phyloP scores from a whole-genome alignment of 148 eudicot genomes.

The Rhododendron ferrugineum region DNA sequence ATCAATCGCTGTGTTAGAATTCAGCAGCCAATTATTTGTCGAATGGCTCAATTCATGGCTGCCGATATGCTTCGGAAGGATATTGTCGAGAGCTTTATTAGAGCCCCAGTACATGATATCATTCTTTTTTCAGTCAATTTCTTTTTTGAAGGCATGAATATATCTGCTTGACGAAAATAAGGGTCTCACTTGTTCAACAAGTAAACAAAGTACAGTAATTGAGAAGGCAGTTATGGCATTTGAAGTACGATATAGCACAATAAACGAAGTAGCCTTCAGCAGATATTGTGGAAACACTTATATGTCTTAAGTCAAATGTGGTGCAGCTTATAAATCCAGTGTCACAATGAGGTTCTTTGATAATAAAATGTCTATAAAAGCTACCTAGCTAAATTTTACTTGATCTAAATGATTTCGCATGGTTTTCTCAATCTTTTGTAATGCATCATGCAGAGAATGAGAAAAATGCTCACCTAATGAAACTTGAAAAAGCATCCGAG shows the following conservation, averaged over 20 bases:
- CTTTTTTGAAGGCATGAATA: neutral
- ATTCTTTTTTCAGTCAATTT: neutral
- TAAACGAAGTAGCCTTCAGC: neutral
- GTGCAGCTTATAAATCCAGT: neutral
- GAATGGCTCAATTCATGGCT: neutral
- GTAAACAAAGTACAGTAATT: neutral
- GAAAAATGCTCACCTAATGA: slow-evolving; percentile 35
- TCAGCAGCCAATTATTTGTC: neutral
- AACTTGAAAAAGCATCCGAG: slow-evolving; percentile 28
- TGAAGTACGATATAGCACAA: neutral
- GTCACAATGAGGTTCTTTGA: neutral
- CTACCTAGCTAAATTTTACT: neutral
- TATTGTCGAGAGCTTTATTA: neutral
- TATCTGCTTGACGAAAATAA: neutral
- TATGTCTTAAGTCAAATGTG: neutral
- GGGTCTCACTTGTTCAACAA: neutral
- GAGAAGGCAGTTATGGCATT: neutral
- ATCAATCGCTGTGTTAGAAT: neutral
- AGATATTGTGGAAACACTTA: neutral
- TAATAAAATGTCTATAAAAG: neutral
- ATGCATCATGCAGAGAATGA: slow-evolving; percentile 22
- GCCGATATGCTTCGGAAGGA: neutral
- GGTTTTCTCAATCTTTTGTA: neutral
- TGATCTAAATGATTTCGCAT: neutral
- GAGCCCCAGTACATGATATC: neutral